Evolutionary conservation across 1,139 yeast genomes (phyloP), one percentile per base, ranked within the genome.

Genomic region (Pichia sp.): DNA sequence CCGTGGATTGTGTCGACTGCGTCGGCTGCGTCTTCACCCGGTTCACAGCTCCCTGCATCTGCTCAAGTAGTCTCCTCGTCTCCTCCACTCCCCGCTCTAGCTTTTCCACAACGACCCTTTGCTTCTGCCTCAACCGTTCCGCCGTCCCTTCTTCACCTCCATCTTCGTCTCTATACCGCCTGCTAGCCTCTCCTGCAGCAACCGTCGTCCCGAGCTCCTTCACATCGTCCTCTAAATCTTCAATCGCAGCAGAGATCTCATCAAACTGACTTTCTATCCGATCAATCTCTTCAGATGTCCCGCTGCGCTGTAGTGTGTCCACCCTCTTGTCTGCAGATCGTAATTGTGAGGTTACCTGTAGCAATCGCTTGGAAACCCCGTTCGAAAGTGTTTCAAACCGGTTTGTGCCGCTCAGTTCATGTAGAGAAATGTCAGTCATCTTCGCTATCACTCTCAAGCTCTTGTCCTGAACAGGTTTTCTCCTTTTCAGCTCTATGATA

Each of bases 381-480:
- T 29, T 36, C 16, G 51, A 40, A 19, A 42, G 23, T 10, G 16
- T 31, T 11, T 49, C 51, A 31, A 49, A 49, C 4, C 26, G 6
- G n/a, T 8, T 30, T 1, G 13, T 31, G 16, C 48, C 40, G 48
- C 26, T 32, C 6, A 44, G 30, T 26, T 31, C 42, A 30, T 50
- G 49, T 36, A 50, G 16, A 15, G 49, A 50, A 26, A 50, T 50
- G 16, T 50, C 53, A 8, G 53, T 10, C 52, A 49, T 44, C 23
- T 26, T 23, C 26, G 26, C 26, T 23, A 23, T 23, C 26, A 23
- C 26, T 23, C 26, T 23, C 3, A 23, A 23, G 26, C 26, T 23
- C 26, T 23, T 23, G 26, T 23, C 26, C 26, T 23, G 26, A 23
- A 23, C 26, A 23, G 26, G 26, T 23, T 23, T 23, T 23, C 26